phyloP scores from a whole-genome alignment of 257 asterid genomes.

The Paulownia fortunei region DNA sequence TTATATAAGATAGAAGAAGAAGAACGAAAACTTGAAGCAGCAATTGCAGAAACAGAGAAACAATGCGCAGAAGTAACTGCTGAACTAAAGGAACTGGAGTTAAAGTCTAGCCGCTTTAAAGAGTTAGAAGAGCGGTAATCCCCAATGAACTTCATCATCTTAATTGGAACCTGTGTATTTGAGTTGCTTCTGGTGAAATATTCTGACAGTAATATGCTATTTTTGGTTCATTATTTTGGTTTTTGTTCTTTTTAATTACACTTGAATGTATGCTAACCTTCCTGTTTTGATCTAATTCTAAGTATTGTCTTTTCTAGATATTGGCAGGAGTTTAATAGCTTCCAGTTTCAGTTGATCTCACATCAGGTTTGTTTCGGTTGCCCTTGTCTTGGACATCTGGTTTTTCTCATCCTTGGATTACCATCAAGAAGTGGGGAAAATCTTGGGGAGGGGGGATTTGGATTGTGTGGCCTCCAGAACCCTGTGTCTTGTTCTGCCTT shows the following conservation, averaged over 20 bases:
- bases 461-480: slow-evolving; percentile 9
- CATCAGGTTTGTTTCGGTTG: slow-evolving; percentile 73
- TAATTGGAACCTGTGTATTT: slow-evolving; percentile 3
- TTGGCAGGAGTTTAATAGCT: slow-evolving; percentile 94
- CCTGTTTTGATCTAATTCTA: slow-evolving; percentile 7
- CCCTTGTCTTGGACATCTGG: slow-evolving; percentile 16
- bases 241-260: slow-evolving; percentile 16
- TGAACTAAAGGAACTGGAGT: slow-evolving; percentile 84
- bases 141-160: slow-evolving; percentile 23
- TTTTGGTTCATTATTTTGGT: slow-evolving; percentile 4
- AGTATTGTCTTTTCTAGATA: slow-evolving; percentile 57
- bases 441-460: slow-evolving; percentile 20
- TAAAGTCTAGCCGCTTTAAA: slow-evolving; percentile 87
- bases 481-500: slow-evolving; percentile 3
- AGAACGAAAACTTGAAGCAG: slow-evolving; percentile 95
- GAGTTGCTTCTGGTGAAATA: slow-evolving; percentile 26
- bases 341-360: slow-evolving; percentile 86
- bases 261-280: neutral
- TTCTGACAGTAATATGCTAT: slow-evolving; percentile 1
- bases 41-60: slow-evolving; percentile 93
- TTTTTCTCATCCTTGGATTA: neutral
- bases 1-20: slow-evolving; percentile 88
- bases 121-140: slow-evolving; percentile 95
- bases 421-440: neutral
- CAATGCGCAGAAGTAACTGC: slow-evolving; percentile 82